Conservation (phyloP, 2,329 filamentous ascomycete species). For the Alternaria tenuissima region DNA sequence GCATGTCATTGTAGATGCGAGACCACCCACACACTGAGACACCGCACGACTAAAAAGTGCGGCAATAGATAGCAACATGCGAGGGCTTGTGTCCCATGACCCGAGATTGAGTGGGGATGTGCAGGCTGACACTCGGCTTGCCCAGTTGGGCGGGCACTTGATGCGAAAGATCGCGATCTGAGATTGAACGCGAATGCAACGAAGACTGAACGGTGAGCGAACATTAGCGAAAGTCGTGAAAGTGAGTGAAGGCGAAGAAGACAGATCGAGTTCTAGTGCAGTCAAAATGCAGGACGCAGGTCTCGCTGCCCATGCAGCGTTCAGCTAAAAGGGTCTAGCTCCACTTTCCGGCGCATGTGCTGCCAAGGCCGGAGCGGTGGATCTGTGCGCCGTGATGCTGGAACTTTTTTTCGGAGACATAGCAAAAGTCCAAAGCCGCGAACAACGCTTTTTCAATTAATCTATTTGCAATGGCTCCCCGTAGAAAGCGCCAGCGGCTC, state of each 20-base stretch:
- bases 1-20: constrained; percentile 4
- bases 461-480: constrained; percentile 46
- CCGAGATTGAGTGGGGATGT: constrained; percentile 11
- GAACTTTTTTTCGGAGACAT: constrained; percentile 24
- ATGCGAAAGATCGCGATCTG: constrained; percentile 10
- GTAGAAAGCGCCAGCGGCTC: constrained; percentile 53
- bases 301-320: constrained; percentile 1
- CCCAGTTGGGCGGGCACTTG: constrained; percentile 2
- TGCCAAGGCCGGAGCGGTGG: constrained; percentile 20
- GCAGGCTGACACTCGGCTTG: constrained; percentile 6
- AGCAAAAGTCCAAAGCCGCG: constrained; percentile 1
- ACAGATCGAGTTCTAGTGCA: background rate
- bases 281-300: background rate
- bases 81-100: constrained; percentile 3
- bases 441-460: background rate
- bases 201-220: constrained; percentile 7
- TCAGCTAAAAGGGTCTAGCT: constrained; percentile 6
- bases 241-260: background rate
- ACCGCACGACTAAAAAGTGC: constrained; percentile 1
- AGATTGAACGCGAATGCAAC: background rate
- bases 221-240: background rate
- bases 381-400: constrained; percentile 17
- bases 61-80: constrained; percentile 2
- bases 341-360: constrained; percentile 3
- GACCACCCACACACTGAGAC: background rate